These are phyloP conservation scores for Fragaria iinumae DNA, from an alignment of 306 rosid species.

Conservation along the genomic window DNA sequence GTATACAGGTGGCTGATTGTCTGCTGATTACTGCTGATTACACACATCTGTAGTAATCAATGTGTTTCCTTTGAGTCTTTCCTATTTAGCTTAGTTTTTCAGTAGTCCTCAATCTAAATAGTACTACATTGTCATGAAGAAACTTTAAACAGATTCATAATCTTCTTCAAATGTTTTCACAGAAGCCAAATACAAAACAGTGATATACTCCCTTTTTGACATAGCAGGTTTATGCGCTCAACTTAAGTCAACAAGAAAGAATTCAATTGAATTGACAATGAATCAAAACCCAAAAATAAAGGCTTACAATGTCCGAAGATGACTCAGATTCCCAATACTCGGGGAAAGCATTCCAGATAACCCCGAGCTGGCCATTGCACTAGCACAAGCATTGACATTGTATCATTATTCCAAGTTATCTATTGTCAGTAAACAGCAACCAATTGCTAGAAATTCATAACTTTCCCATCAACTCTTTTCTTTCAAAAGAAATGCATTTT, in stretches of 20 bases:
- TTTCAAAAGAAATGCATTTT: not conserved
- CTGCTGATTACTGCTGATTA: too few relatives aligned
- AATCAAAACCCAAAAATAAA: not conserved
- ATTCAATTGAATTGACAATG: not conserved
- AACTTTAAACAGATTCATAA: not conserved
- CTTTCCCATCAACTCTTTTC: not conserved
- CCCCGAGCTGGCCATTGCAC: slow-evolving; percentile 74
- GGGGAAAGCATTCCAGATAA: slow-evolving; percentile 81
- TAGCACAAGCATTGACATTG: slow-evolving; percentile 32
- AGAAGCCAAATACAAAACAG: not conserved
- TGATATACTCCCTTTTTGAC: not conserved
- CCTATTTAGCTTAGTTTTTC: not conserved
- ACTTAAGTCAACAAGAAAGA: not conserved
- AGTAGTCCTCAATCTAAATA: not conserved
- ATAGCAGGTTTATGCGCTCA: not conserved
- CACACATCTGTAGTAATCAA: not conserved
- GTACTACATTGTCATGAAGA: not conserved
- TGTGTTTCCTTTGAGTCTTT: not conserved
- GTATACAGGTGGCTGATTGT: not conserved
- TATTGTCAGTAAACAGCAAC: not conserved
- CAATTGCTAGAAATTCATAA: not conserved
- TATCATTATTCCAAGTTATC: slow-evolving; percentile 7
- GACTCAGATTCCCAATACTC: slow-evolving; percentile 78
- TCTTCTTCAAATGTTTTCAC: not conserved
- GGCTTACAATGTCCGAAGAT: slow-evolving; percentile 76